Evolutionary conservation across 306 rosid genomes (phyloP).

Genomic region (Malus domestica): DNA sequence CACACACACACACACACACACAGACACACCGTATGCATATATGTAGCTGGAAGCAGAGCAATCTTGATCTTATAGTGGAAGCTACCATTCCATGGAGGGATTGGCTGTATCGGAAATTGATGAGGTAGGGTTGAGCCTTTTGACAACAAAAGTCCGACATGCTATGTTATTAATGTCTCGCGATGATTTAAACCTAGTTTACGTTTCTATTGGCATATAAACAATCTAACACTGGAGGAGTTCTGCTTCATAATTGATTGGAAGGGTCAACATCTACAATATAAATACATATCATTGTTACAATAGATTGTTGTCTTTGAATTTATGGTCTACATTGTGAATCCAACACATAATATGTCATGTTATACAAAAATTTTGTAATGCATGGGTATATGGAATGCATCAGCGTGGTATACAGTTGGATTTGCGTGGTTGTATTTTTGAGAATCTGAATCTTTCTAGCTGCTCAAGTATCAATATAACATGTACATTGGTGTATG

Average conservation of each 20-base stretch:
- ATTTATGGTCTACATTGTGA: neutral
- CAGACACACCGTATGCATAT: too few species aligned
- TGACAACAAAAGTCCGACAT: neutral
- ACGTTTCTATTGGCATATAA: too few species aligned
- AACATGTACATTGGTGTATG: too few species aligned
- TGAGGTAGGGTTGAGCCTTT: too few species aligned
- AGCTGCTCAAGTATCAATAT: neutral
- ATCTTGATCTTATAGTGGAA: too few species aligned
- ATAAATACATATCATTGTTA: neutral
- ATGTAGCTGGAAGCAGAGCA: too few species aligned
- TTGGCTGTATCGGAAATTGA: too few species aligned
- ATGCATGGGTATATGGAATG: neutral
- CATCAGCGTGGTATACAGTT: too few species aligned
- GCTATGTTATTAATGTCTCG: neutral
- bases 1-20: too few species aligned
- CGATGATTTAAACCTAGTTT: neutral
- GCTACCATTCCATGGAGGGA: too few species aligned
- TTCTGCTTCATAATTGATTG: too few species aligned
- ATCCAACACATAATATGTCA: neutral
- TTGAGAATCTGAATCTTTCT: neutral
- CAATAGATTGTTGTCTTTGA: neutral
- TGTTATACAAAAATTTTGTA: neutral
- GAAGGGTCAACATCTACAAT: neutral
- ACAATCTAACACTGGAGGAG: neutral
- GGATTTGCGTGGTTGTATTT: neutral